Evolutionary conservation across 805 yeast genomes (phyloP).

Genomic region (Saturnispora mendoncae): DNA sequence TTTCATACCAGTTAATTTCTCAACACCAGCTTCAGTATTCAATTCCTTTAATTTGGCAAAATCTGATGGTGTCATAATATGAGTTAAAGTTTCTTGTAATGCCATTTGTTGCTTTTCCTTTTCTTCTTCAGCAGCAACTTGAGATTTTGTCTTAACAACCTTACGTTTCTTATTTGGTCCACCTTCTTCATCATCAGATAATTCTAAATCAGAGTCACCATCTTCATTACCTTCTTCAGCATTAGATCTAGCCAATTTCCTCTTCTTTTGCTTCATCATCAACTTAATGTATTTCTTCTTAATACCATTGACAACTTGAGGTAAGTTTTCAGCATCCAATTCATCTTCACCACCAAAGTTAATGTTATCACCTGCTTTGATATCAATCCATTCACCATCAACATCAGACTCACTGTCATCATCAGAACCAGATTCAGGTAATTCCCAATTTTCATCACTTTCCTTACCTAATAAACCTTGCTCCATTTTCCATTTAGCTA

Average conservation of each 20-base stretch:
- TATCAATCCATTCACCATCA: conserved; percentile 89
- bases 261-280: conserved; percentile 25
- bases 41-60: conserved; percentile 91
- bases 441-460: conserved; percentile 55
- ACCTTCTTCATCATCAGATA: conserved; percentile 35
- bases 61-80: conserved; percentile 91
- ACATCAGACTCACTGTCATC: conserved; percentile 43
- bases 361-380: conserved; percentile 64
- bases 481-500: conserved; percentile 75
- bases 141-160: conserved; percentile 23
- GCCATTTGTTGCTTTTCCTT: conserved; percentile 35
- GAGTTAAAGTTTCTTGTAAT: conserved; percentile 43
- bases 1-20: conserved; percentile 57
- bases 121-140: conserved; percentile 19
- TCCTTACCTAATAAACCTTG: conserved; percentile 47
- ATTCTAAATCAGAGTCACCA: conserved; percentile 42
- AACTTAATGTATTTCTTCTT: conserved; percentile 29
- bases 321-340: conserved; percentile 30
- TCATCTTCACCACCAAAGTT: conserved; percentile 46
- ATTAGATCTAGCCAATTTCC: conserved; percentile 16
- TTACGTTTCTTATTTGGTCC: conserved; percentile 27
- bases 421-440: conserved; percentile 45
- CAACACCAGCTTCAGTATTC: conserved; percentile 75
- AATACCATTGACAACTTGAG: conserved; percentile 28
- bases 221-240: conserved; percentile 25